Base-by-base conservation (phyloP, 192 early-diverging fungal species). In the Entomortierella parvispora region DNA sequence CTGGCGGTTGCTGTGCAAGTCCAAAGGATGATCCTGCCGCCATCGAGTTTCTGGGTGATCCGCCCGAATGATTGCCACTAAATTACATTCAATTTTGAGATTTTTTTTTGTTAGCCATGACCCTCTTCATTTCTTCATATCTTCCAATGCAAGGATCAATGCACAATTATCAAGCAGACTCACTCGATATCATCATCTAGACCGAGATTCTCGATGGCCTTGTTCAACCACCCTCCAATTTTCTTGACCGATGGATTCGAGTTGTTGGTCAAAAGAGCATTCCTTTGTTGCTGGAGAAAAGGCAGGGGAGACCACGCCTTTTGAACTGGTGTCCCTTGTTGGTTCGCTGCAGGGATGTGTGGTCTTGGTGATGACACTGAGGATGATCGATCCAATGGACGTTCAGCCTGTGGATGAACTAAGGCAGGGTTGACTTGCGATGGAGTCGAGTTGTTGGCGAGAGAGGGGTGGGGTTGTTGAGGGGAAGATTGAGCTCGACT, bases 181-280 rank as follows among this genome's bases (percentile, higher is more conserved):
- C 65, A 82, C 79, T 60, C 81, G 44, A 75, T 57, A 15, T 82
- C 85, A 40, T 90, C 79, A 17, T 90, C 89, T 4, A 85, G 62
- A 31, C 84, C 86, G 26, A 89, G 79, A 58, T 87, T 87, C 53
- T 85, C 90, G 46, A 91, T 90, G 7, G 91, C 91, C 43, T 89
- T 91, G 26, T 86, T 87, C 20, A 91, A 65, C 86, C 83, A 87
- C 23, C 68, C 80, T 9, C 84, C 82, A 37, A 86, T 37, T 54
- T 83, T 87, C 53, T 81, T 86, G 8, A 81, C 81, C 0, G 84
- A 68, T 3, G 81, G 81, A 37, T 77, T 82, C 2, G 81, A 47
- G 25, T 80, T 80, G 34, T 80, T 81, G 20, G 74, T 85, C 52
- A 84, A 52, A 56, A 85, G 69, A 4, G 74, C 78, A 17, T 87